Conservation (phyloP, 2,329 filamentous ascomycete species). For the Rugonectria rugulosa region DNA sequence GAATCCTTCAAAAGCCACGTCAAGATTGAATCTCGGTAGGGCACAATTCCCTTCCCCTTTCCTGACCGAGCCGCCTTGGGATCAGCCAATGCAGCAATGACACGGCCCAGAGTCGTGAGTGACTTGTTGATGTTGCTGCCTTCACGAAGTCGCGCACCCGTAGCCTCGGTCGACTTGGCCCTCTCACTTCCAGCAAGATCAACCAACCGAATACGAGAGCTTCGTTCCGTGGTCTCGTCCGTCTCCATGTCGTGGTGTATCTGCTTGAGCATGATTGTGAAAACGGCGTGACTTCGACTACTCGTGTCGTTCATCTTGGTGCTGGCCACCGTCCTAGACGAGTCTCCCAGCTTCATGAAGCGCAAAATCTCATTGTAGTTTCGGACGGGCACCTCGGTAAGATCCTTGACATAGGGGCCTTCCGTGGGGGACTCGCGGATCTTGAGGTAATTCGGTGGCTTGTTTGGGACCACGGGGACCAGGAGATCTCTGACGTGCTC, state of each 20-base stretch:
- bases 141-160: slow-evolving; percentile 87
- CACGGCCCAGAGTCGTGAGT: slow-evolving; percentile 90
- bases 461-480: slow-evolving; percentile 73
- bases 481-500: slow-evolving; percentile 96
- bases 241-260: slow-evolving; percentile 97
- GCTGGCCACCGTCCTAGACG: slow-evolving; percentile 85
- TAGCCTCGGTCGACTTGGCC: slow-evolving; percentile 94
- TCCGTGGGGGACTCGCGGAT: slow-evolving; percentile 95
- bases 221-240: slow-evolving; percentile 96
- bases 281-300: slow-evolving; percentile 94
- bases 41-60: slow-evolving; percentile 74
- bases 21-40: slow-evolving; percentile 88
- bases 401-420: slow-evolving; percentile 94
- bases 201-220: slow-evolving; percentile 91
- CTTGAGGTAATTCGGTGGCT: slow-evolving; percentile 90
- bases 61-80: slow-evolving; percentile 65
- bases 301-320: slow-evolving; percentile 99
- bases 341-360: slow-evolving; percentile 89
- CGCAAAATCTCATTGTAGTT: slow-evolving; percentile 87
- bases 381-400: slow-evolving; percentile 91
- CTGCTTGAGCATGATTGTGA: slow-evolving; percentile 97
- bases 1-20: slow-evolving; percentile 94
- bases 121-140: slow-evolving; percentile 99
- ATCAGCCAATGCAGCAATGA: slow-evolving; percentile 89
- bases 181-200: slow-evolving; percentile 95